Conservation (phyloP, 306 rosid species). For the Psophocarpus tetragonolobus region DNA sequence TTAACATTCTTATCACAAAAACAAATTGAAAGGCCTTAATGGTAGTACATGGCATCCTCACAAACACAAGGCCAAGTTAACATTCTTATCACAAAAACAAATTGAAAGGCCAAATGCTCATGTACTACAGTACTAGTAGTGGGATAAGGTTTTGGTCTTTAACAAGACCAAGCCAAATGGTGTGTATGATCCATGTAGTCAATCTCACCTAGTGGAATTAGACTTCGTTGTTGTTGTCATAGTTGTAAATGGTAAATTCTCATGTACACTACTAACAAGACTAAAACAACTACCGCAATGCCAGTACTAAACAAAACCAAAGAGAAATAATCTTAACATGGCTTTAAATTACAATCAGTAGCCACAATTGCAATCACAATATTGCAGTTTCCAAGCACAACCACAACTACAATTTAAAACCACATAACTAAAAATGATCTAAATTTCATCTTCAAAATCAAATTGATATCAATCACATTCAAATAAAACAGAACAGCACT, state of each 20-base stretch:
- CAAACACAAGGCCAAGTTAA: not conserved
- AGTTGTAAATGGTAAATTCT: no score
- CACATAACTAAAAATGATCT: not conserved
- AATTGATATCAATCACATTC: constrained; percentile 12
- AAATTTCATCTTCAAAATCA: constrained; percentile 13
- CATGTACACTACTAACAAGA: not conserved
- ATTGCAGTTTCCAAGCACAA: not conserved
- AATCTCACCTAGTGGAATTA: no score
- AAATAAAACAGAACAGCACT: constrained; percentile 22
- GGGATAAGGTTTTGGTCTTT: no score
- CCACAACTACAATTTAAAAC: not conserved
- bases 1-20: constrained; percentile 2
- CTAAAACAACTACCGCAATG: not conserved
- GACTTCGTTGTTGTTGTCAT: no score
- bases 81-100: not conserved
- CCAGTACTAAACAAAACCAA: constrained; percentile 11
- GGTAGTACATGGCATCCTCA: not conserved
- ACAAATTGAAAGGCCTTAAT: not conserved
- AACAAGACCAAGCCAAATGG: no score
- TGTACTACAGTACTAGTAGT: not conserved
- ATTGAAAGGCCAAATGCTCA: not conserved
- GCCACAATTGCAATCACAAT: not conserved
- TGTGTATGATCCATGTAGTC: no score
- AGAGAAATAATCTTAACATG: not conserved
- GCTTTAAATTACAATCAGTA: not conserved